Conservation (phyloP, 2,329 filamentous ascomycete genomes). For the Aspergillus fischeri region DNA sequence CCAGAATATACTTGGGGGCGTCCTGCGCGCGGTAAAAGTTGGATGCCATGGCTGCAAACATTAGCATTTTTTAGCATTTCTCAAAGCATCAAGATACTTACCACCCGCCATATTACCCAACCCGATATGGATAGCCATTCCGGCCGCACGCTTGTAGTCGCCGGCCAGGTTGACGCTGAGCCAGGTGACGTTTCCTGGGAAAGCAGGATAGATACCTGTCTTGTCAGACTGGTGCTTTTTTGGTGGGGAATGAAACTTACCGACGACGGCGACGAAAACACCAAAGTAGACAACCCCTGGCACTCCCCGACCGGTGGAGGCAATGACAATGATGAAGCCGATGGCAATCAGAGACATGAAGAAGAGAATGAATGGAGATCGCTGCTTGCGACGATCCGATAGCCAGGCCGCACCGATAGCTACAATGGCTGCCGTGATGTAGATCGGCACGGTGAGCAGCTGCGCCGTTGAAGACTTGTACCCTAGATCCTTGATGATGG, state of each 20-base stretch:
- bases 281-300: constrained; percentile 46
- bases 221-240: background rate
- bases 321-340: constrained; percentile 53
- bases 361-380: constrained; percentile 53
- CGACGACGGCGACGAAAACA: constrained; percentile 45
- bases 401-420: constrained; percentile 48
- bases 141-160: constrained; percentile 53
- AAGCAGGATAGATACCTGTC: constrained; percentile 43
- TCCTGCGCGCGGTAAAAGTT: constrained; percentile 63
- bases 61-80: background rate
- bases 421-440: constrained; percentile 37
- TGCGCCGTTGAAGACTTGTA: constrained; percentile 39
- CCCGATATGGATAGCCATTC: constrained; percentile 63
- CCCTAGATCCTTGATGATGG: constrained; percentile 41
- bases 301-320: constrained; percentile 28
- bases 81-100: constrained; percentile 10
- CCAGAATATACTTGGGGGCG: constrained; percentile 48
- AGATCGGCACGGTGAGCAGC: constrained; percentile 40
- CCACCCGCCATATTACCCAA: constrained; percentile 51
- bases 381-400: constrained; percentile 54
- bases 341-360: constrained; percentile 52
- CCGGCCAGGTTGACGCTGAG: constrained; percentile 58
- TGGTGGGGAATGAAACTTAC: constrained; percentile 19
- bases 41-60: constrained; percentile 57
- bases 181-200: constrained; percentile 50